These are phyloP conservation scores for Solanum ossicruentum DNA, from an alignment of 257 asterid genomes.

Conservation along the genomic window DNA sequence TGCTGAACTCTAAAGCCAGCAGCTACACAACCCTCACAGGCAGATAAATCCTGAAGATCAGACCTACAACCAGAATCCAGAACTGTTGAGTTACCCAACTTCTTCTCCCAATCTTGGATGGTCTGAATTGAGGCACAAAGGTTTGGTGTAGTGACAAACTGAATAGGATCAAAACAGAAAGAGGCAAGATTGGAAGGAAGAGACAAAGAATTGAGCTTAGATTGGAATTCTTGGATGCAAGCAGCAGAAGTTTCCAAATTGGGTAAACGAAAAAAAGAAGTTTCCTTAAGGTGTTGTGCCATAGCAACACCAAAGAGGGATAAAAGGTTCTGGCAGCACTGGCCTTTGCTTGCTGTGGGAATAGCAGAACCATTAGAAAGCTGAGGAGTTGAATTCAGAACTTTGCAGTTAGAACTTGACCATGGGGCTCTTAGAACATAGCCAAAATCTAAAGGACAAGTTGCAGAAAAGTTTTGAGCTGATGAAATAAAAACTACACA, in stretches of 20 bases:
- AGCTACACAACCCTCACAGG: slow-evolving; percentile 61
- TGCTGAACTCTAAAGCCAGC: slow-evolving; percentile 60
- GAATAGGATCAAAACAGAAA: slow-evolving; percentile 52
- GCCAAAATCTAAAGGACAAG: slow-evolving; percentile 56
- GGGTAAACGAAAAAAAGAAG: slow-evolving; percentile 44
- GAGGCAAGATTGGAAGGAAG: slow-evolving; percentile 44
- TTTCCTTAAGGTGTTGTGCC: slow-evolving; percentile 40
- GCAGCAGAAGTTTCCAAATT: slow-evolving; percentile 60
- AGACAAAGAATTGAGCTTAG: slow-evolving; percentile 35
- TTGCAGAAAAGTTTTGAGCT: slow-evolving; percentile 12
- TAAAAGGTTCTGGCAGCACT: slow-evolving; percentile 69
- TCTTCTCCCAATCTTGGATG: slow-evolving; percentile 49
- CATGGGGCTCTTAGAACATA: slow-evolving; percentile 57
- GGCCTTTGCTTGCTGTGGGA: not conserved
- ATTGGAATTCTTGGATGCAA: slow-evolving; percentile 56
- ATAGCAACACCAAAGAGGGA: slow-evolving; percentile 56
- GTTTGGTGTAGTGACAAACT: slow-evolving; percentile 37
- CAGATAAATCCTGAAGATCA: slow-evolving; percentile 47
- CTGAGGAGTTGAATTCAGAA: slow-evolving; percentile 5
- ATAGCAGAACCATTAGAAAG: slow-evolving; percentile 5
- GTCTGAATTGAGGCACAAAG: slow-evolving; percentile 57
- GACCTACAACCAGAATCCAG: slow-evolving; percentile 54
- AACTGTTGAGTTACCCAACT: slow-evolving; percentile 36
- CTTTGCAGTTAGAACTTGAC: slow-evolving; percentile 46
- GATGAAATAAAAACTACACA: slow-evolving; percentile 3